These are phyloP conservation scores for Dioscorea zingiberensis DNA, from an alignment of 106 monocot species.

Conservation along the genomic window DNA sequence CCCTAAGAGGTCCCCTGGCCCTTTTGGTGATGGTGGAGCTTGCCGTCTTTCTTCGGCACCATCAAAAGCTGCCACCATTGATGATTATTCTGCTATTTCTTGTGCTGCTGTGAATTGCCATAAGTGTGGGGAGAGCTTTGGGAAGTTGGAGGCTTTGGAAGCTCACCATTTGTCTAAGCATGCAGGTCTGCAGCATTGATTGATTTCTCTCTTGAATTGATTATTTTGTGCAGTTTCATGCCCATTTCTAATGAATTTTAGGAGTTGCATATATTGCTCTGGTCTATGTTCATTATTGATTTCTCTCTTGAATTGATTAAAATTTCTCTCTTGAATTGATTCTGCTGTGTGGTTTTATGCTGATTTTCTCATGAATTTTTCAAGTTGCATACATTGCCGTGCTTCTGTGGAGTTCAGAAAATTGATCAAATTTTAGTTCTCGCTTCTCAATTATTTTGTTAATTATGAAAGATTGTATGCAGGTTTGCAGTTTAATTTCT, in stretches of 20 bases:
- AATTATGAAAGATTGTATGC: neutral
- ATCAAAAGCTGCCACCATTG: conserved; percentile 20
- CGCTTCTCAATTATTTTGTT: too few relatives aligned
- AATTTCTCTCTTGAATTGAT: too few relatives aligned
- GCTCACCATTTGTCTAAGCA: conserved; percentile 89
- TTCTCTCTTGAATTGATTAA: too few relatives aligned
- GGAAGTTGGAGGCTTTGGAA: conserved; percentile 73
- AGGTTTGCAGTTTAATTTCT: neutral
- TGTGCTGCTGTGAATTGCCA: conserved; percentile 43
- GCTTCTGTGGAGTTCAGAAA: too few relatives aligned
- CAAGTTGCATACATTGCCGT: too few relatives aligned
- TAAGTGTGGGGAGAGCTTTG: conserved; percentile 76
- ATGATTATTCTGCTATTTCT: neutral
- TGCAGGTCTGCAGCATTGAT: conserved; percentile 52
- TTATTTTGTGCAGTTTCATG: neutral
- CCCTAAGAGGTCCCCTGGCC: conserved; percentile 33
- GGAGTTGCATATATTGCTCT: neutral
- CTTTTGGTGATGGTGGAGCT: conserved; percentile 5
- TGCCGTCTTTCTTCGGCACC: neutral
- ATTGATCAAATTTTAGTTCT: too few relatives aligned
- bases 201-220: neutral
- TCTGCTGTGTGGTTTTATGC: too few relatives aligned
- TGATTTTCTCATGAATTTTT: too few relatives aligned
- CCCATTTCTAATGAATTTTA: neutral
- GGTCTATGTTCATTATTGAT: neutral